These are phyloP conservation scores for Boechera divaricarpa DNA, from an alignment of 345 rosid species.

Conservation along the genomic window DNA sequence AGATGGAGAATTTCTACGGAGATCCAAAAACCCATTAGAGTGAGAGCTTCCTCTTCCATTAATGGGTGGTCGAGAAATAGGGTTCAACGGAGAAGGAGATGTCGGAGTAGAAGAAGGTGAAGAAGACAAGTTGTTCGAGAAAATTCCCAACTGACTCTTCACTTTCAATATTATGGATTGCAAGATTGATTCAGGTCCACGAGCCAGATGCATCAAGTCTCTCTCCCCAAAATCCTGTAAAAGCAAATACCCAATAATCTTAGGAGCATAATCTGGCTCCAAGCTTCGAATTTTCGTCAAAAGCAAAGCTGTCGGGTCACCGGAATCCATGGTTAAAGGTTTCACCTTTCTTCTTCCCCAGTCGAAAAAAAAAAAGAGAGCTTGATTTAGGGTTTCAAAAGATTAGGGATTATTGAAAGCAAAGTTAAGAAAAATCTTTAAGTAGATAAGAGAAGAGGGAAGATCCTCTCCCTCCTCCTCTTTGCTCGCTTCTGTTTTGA, in stretches of 20 bases:
- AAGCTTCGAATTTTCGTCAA: constrained; percentile 62
- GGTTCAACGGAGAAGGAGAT: constrained; percentile 50
- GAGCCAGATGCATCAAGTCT: constrained; percentile 72
- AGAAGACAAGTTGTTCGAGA: constrained; percentile 52
- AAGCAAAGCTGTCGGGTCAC: constrained; percentile 69
- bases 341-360: neutral
- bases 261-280: constrained; percentile 84
- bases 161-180: constrained; percentile 63
- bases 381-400: constrained; percentile 20
- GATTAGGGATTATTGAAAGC: neutral
- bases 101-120: constrained; percentile 48
- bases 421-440: neutral
- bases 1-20: constrained; percentile 48
- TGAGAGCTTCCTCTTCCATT: constrained; percentile 44
- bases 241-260: constrained; percentile 86
- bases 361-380: neutral
- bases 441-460: constrained; percentile 34
- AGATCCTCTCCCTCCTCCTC: constrained; percentile 35
- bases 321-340: constrained; percentile 67
- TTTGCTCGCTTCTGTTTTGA: constrained; percentile 34
- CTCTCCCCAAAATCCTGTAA: constrained; percentile 66
- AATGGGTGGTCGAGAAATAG: constrained; percentile 53
- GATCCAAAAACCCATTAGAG: constrained; percentile 48
- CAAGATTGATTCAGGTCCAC: constrained; percentile 65
- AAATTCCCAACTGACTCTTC: constrained; percentile 64